Evolutionary conservation across 2,329 filamentous ascomycete species (phyloP).

Genomic region (Fusarium sp.): DNA sequence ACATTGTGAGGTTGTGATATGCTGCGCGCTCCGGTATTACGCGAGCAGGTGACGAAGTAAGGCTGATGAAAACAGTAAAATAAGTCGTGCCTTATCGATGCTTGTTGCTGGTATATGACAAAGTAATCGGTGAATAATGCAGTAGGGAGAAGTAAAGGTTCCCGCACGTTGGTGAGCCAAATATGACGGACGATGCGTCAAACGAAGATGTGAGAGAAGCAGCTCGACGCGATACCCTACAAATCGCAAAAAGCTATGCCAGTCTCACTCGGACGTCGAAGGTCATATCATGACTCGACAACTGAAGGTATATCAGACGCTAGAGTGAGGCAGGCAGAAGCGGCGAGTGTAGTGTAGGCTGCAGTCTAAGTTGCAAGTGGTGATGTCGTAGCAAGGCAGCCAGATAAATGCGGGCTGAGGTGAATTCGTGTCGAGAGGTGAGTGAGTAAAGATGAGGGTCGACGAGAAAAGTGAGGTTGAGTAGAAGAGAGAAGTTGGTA

Average conservation of each 20-base stretch:
- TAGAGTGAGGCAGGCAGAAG: slow-evolving; percentile 33
- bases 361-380: slow-evolving; percentile 20
- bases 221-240: slow-evolving; percentile 38
- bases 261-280: slow-evolving; percentile 42
- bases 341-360: slow-evolving; percentile 26
- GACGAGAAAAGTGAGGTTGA: background rate
- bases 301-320: slow-evolving; percentile 23
- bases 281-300: slow-evolving; percentile 47
- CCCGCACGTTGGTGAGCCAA: slow-evolving; percentile 14
- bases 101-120: slow-evolving; percentile 16
- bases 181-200: slow-evolving; percentile 20
- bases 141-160: slow-evolving; percentile 10
- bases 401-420: slow-evolving; percentile 12
- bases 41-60: slow-evolving; percentile 42
- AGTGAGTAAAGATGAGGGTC: slow-evolving; percentile 10
- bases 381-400: slow-evolving; percentile 32
- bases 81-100: slow-evolving; percentile 14
- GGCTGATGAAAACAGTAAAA: slow-evolving; percentile 43
- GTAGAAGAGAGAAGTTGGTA: slow-evolving; percentile 14
- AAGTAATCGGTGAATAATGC: slow-evolving; percentile 16
- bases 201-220: slow-evolving; percentile 26
- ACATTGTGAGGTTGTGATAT: slow-evolving; percentile 59
- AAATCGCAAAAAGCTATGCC: slow-evolving; percentile 43
- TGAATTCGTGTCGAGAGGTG: slow-evolving; percentile 4
- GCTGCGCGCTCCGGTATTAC: slow-evolving; percentile 37